Percentiles rank a stretch among this genome's conserved stretches.
Conservation (phyloP, 1,284 basidiomycete genomes). For the Cryptococcus jaspeensis region DNA sequence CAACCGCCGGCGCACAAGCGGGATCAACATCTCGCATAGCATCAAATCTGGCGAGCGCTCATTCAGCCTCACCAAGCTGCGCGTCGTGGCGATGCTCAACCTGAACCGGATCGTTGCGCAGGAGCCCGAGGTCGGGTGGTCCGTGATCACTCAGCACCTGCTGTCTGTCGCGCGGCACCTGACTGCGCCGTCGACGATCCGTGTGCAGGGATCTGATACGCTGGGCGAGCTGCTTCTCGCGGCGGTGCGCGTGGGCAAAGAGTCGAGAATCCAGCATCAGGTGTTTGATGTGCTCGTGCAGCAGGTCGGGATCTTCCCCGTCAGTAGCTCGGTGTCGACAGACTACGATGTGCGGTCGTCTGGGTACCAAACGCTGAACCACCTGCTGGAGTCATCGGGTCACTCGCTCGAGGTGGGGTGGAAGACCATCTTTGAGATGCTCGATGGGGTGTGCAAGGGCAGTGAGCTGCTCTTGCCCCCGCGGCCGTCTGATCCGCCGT, state of each 20-base stretch:
- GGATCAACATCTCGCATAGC: slow-evolving; percentile 73
- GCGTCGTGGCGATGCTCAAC: slow-evolving; percentile 75
- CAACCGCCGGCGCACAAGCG: slow-evolving; percentile 72
- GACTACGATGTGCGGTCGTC: slow-evolving; percentile 73
- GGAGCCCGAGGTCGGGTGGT: slow-evolving; percentile 81
- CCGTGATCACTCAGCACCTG: slow-evolving; percentile 72
- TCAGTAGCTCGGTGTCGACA: slow-evolving; percentile 38
- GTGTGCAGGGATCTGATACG: slow-evolving; percentile 81
- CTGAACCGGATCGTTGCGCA: slow-evolving; percentile 78
- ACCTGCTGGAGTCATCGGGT: slow-evolving; percentile 84
- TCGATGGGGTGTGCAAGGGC: slow-evolving; percentile 69
- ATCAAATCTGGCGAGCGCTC: slow-evolving; percentile 60
- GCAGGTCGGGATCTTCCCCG: slow-evolving; percentile 62
- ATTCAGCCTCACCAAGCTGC: slow-evolving; percentile 83
- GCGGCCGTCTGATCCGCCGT: not conserved
- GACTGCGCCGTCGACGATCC: slow-evolving; percentile 70
- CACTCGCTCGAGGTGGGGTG: slow-evolving; percentile 88
- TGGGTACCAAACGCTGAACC: slow-evolving; percentile 83
- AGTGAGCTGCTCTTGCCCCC: not conserved
- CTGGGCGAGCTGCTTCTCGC: slow-evolving; percentile 74
- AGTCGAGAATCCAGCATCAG: slow-evolving; percentile 68
- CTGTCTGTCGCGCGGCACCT: slow-evolving; percentile 65
- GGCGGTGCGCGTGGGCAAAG: slow-evolving; percentile 61
- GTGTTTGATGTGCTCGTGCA: slow-evolving; percentile 77
- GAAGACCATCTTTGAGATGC: slow-evolving; percentile 88